Percentiles rank a stretch among this genome's conserved stretches.
These are phyloP conservation scores for Ascochyta viciae-villosae DNA, from an alignment of 2,329 filamentous ascomycete species.

Conservation along the genomic window DNA sequence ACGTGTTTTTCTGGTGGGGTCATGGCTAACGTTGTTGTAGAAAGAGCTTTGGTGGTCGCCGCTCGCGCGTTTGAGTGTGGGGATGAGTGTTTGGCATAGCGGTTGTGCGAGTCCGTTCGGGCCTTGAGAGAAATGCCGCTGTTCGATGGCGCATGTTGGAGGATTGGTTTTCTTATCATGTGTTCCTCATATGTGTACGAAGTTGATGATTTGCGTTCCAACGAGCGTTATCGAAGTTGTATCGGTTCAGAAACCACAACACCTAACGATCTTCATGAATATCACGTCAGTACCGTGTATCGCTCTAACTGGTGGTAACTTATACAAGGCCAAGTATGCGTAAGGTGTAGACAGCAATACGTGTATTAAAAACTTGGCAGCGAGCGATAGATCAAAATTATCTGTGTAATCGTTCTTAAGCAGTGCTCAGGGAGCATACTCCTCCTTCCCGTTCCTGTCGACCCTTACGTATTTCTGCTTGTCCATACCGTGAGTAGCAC, in stretches of 20 bases:
- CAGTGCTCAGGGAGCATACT: conserved; percentile 15
- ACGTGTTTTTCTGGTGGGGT: not conserved
- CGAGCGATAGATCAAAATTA: no score
- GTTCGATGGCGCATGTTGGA: not conserved
- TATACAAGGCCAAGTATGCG: no score
- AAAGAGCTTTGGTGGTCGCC: conserved; percentile 12
- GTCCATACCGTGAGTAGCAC: conserved; percentile 51
- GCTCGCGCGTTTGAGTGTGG: conserved; percentile 6
- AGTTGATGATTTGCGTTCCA: not conserved
- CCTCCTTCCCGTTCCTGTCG: conserved; percentile 32
- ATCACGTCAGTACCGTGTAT: no score
- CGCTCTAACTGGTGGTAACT: no score
- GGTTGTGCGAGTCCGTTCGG: not conserved
- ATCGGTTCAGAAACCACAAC: no score
- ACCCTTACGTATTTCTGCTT: conserved; percentile 39
- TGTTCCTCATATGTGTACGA: not conserved
- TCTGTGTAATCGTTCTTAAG: no score
- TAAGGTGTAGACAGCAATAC: not conserved
- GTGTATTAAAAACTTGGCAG: no score
- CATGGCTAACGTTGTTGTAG: not conserved
- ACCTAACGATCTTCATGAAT: no score
- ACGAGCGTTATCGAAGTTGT: not conserved
- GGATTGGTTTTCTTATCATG: not conserved
- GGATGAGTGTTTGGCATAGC: not conserved
- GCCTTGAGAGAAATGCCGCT: not conserved